Conservation (phyloP, 1,284 basidiomycete genomes). For the Fereydounia khargensis region DNA sequence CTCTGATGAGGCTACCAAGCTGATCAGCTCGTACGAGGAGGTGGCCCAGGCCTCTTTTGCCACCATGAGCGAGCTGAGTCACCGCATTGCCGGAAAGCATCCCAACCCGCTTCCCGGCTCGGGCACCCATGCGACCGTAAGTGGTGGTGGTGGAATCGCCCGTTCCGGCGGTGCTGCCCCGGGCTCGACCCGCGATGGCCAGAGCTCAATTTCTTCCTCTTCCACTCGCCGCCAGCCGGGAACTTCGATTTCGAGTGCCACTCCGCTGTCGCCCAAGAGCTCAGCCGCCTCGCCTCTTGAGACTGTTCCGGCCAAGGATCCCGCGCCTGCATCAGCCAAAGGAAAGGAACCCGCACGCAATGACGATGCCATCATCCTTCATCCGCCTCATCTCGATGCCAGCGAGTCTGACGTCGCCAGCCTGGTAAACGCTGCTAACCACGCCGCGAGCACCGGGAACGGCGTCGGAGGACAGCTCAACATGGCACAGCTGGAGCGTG, state of each 20-base stretch:
- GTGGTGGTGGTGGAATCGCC: no score
- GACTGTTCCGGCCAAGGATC: no score
- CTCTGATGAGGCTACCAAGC: constrained; percentile 65
- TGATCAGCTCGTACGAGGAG: constrained; percentile 64
- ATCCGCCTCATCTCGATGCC: constrained; percentile 31
- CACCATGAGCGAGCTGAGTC: constrained; percentile 73
- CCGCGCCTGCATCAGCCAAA: no score
- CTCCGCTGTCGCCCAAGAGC: constrained; percentile 37
- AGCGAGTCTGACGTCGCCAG: constrained; percentile 10
- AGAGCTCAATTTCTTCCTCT: no score
- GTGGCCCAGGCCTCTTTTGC: constrained; percentile 67
- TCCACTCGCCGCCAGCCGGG: neutral
- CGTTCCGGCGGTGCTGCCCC: no score
- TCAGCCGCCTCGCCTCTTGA: constrained; percentile 22
- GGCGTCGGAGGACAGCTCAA: no score
- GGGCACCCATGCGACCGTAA: no score
- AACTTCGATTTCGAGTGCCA: constrained; percentile 4
- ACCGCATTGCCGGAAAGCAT: constrained; percentile 58
- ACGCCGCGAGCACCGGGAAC: no score
- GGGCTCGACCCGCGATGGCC: no score
- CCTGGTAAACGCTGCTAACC: no score
- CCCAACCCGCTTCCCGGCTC: no score
- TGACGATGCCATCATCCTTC: constrained; percentile 15
- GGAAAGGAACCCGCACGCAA: neutral
- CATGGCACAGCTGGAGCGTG: constrained; percentile 42